A percentile compares a stretch with the other conserved stretches of the same genome.
Evolutionary conservation across 352 stramenopile species (phyloP).

Genomic region (Phytophthora rubi): DNA sequence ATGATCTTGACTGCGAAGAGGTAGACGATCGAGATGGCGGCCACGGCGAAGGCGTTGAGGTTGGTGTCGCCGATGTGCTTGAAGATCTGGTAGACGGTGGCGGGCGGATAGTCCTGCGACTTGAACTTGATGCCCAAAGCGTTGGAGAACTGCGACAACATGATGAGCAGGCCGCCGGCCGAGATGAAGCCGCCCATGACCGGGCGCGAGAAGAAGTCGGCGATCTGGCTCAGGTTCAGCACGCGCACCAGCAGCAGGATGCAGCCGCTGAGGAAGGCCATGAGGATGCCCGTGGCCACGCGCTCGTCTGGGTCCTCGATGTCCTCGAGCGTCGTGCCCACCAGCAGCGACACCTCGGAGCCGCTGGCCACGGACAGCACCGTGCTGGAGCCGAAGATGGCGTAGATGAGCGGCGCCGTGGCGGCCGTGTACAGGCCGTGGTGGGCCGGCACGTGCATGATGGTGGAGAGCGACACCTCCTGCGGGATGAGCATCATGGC

Average conservation of each 20-base stretch:
- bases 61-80: conserved; percentile 12
- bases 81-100: conserved; percentile 11
- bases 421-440: conserved; percentile 15
- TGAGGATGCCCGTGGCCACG: conserved; percentile 17
- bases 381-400: conserved; percentile 19
- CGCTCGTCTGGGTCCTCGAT: conserved; percentile 17
- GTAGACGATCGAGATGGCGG: conserved; percentile 5
- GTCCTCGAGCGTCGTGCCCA: conserved; percentile 8
- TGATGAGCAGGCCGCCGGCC: conserved; percentile 10
- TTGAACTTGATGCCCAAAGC: conserved; percentile 7
- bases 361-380: conserved; percentile 19
- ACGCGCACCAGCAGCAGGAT: conserved; percentile 17
- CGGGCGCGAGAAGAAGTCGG: conserved; percentile 15
- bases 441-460: conserved; percentile 17
- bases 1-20: conserved; percentile 10
- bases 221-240: conserved; percentile 13
- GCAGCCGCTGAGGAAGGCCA: conserved; percentile 12
- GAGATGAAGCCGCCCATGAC: conserved; percentile 21
- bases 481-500: conserved; percentile 19
- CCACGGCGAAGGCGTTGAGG: conserved; percentile 13
- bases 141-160: conserved; percentile 14
- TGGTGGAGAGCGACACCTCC: conserved; percentile 16
- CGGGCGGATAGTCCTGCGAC: conserved; percentile 11
- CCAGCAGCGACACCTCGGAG: conserved; percentile 17
- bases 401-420: conserved; percentile 13